Evolutionary conservation across 495 filamentous ascomycete genomes (phyloP), one percentile per base, ranked within the genome.

Genomic region (Penicillium daleae): DNA sequence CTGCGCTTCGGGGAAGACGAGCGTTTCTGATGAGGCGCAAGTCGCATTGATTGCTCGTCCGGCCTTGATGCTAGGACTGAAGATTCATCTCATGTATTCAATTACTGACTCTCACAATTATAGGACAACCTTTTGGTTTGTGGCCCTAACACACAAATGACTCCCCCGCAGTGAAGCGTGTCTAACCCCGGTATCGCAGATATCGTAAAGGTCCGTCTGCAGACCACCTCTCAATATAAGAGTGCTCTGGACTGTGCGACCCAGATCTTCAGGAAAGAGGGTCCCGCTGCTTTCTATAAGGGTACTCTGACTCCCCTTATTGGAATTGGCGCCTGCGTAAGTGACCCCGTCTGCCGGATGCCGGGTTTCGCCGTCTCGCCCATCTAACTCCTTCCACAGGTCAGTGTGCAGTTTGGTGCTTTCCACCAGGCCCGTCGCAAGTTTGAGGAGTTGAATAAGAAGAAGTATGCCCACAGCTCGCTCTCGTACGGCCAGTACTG

Each of bases 191-290:
- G 42, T 29, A 42, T 26, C 10, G 24, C 67, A 90, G 95, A 99
- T 82, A 99, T 99, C 53, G 90, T 99, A 74, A 99, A 99, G 83
- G 96, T 99, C 62, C 90, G 95, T 42, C 83, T 99, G 26, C 95
- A 99, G 78, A 99, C 95, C 13, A 91, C 87, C 49, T 86, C 83
- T 21, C 82, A 90, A 65, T 96, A 97, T 82, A 81, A 83, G 60
- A 89, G 84, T 69, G 95, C 95, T 48, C 74, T 93, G 33, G 84
- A 92, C 66, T 90, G 89, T 62, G 95, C 93, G 1, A 81, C 82
- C 49, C 85, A 90, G 67, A 97, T 98, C 77, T 90, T 90, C 72
- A 87, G 85, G 68, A 89, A 90, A 73, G 95, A 99, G 76, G 96
- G 95, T 2, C 82, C 93, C 1, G 71, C 89, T 4, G 94, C 95